phyloP scores from a whole-genome alignment of 768 basidiomycete species.

The Coprinopsis cinerea region DNA sequence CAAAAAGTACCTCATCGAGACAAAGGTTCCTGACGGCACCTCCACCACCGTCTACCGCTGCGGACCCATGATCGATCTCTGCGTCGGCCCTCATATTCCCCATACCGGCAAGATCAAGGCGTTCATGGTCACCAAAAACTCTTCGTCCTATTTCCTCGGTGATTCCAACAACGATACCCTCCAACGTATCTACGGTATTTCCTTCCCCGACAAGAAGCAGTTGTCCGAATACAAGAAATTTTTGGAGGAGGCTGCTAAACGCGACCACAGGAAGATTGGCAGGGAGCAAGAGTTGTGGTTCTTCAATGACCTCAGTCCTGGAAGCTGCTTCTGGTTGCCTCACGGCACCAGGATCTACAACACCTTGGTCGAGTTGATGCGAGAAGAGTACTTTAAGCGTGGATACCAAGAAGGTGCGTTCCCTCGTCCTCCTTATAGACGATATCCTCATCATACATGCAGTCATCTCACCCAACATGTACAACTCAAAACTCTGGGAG shows the following conservation, averaged over 20 bases:
- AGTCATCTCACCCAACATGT: slow-evolving; percentile 99
- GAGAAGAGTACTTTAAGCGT: slow-evolving; percentile 93
- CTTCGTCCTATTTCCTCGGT: slow-evolving; percentile 96
- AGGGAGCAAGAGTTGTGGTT: slow-evolving; percentile 98
- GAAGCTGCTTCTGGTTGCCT: slow-evolving; percentile 94
- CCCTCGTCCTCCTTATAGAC: background rate
- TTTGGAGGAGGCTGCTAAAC: slow-evolving; percentile 95
- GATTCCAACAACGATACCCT: slow-evolving; percentile 90
- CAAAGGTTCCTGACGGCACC: slow-evolving; percentile 93
- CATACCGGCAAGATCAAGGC: slow-evolving; percentile 98
- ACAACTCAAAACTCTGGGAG: slow-evolving; percentile 94
- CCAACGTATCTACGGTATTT: slow-evolving; percentile 96
- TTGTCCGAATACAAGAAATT: slow-evolving; percentile 92
- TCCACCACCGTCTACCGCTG: slow-evolving; percentile 98
- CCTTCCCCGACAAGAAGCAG: slow-evolving; percentile 97
- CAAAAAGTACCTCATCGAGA: slow-evolving; percentile 92
- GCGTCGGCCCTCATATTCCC: slow-evolving; percentile 95
- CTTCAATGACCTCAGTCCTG: slow-evolving; percentile 95
- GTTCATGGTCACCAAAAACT: slow-evolving; percentile 97
- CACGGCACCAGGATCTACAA: slow-evolving; percentile 98
- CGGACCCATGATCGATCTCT: slow-evolving; percentile 97
- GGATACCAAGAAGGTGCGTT: slow-evolving; percentile 85
- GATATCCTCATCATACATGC: background rate
- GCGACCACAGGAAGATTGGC: slow-evolving; percentile 95
- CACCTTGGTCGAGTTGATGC: slow-evolving; percentile 82